These are phyloP conservation scores for Penicillium sp. DNA, from an alignment of 2,329 filamentous ascomycete species.

Conservation along the genomic window DNA sequence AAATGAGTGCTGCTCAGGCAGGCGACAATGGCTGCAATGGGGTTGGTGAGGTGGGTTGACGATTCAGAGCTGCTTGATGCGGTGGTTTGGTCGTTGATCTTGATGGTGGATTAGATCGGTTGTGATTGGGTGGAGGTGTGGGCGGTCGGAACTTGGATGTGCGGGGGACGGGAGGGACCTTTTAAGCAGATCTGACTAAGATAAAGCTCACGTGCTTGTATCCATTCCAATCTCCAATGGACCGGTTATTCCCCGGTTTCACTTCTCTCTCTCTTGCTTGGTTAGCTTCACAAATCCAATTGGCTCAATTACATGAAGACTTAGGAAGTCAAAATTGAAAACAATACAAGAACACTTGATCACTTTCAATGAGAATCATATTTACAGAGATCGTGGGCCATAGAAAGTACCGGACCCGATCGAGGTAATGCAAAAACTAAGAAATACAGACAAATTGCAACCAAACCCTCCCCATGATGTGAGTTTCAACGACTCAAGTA, in stretches of 20 bases:
- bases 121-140: conserved; percentile 27
- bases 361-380: not conserved
- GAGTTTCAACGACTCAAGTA: not conserved
- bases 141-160: conserved; percentile 18
- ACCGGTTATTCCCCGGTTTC: too few species aligned
- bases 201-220: conserved; percentile 5
- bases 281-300: not conserved
- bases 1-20: not conserved
- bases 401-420: not conserved
- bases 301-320: not conserved
- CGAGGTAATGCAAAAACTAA: not conserved
- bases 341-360: too few species aligned
- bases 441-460: not conserved
- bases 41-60: conserved; percentile 4
- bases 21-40: conserved; percentile 4
- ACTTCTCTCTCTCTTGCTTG: too few species aligned
- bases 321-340: too few species aligned
- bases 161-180: not conserved
- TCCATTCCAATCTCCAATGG: too few species aligned
- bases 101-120: conserved; percentile 24
- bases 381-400: not conserved
- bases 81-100: conserved; percentile 20
- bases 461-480: not conserved
- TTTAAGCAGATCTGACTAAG: not conserved
- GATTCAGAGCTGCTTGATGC: conserved; percentile 13